A percentile compares a stretch with the other conserved stretches of the same genome.
phyloP scores from a whole-genome alignment of 257 asterid species.

The Capsicum pubescens region DNA sequence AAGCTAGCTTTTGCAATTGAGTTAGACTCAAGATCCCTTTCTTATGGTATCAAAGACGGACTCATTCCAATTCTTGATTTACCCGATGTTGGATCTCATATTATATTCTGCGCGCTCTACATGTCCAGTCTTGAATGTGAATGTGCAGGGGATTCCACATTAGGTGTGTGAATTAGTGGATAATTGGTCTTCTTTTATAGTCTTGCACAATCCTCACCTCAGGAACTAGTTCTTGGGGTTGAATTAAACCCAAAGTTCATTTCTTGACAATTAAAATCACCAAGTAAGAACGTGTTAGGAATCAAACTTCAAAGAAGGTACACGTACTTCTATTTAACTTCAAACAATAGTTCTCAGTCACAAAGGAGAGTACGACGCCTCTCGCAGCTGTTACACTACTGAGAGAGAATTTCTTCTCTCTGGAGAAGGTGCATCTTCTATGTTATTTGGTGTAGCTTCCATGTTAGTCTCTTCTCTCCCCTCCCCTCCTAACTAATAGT shows the following conservation, averaged over 20 bases:
- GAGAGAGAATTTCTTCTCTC: constrained; percentile 5
- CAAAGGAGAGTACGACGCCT: background rate
- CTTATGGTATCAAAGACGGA: background rate
- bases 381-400: constrained; percentile 16
- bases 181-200: background rate
- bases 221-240: background rate
- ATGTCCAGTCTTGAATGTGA: background rate
- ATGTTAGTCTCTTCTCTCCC: background rate
- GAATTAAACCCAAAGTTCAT: background rate
- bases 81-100: background rate
- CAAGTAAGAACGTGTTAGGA: background rate
- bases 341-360: background rate
- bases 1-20: background rate
- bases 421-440: constrained; percentile 22
- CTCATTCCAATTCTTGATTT: background rate
- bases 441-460: constrained; percentile 15
- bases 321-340: background rate
- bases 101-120: background rate
- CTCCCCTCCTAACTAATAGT: background rate
- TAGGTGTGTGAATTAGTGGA: background rate
- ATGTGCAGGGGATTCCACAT: background rate
- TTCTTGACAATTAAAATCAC: background rate
- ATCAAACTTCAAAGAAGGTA: background rate
- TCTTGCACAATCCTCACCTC: background rate
- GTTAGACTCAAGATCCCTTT: background rate